Evolutionary conservation across 1,139 yeast species (phyloP).

Genomic region (Casaregolazyma suthepensis): DNA sequence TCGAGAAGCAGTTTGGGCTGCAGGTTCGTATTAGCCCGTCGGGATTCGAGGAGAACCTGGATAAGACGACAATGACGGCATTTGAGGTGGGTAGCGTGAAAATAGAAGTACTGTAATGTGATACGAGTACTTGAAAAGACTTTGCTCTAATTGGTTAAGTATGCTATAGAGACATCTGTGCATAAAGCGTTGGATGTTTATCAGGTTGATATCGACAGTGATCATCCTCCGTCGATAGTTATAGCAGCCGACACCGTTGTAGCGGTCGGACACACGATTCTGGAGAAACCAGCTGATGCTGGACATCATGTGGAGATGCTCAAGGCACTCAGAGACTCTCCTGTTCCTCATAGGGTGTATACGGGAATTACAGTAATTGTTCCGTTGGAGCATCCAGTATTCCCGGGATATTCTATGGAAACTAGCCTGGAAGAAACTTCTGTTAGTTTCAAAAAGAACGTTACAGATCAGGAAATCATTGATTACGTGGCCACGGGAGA

Average conservation of each 20-base stretch:
- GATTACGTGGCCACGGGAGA: conserved; percentile 66
- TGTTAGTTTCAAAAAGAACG: conserved; percentile 42
- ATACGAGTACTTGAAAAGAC: background rate
- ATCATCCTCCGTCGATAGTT: conserved; percentile 39
- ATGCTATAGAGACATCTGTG: conserved; percentile 65
- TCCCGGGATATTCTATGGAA: conserved; percentile 37
- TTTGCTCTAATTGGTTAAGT: conserved; percentile 27
- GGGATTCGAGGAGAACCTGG: conserved; percentile 66
- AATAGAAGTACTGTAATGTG: background rate
- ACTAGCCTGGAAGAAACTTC: conserved; percentile 41
- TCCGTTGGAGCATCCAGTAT: conserved; percentile 35
- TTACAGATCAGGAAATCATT: conserved; percentile 49
- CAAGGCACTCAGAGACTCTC: conserved; percentile 40
- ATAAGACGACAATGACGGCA: conserved; percentile 46
- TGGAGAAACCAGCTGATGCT: conserved; percentile 67
- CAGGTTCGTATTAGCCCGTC: conserved; percentile 45
- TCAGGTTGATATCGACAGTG: conserved; percentile 33
- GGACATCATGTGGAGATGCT: conserved; percentile 49
- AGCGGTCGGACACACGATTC: conserved; percentile 51
- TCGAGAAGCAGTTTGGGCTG: conserved; percentile 56
- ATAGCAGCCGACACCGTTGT: conserved; percentile 79
- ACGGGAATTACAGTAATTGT: conserved; percentile 60
- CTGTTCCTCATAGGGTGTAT: conserved; percentile 47
- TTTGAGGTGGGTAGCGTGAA: conserved; percentile 33
- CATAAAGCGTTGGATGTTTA: conserved; percentile 61